Base-by-base conservation (phyloP, 2,329 filamentous ascomycete genomes). In the Stemphylium beticola region DNA sequence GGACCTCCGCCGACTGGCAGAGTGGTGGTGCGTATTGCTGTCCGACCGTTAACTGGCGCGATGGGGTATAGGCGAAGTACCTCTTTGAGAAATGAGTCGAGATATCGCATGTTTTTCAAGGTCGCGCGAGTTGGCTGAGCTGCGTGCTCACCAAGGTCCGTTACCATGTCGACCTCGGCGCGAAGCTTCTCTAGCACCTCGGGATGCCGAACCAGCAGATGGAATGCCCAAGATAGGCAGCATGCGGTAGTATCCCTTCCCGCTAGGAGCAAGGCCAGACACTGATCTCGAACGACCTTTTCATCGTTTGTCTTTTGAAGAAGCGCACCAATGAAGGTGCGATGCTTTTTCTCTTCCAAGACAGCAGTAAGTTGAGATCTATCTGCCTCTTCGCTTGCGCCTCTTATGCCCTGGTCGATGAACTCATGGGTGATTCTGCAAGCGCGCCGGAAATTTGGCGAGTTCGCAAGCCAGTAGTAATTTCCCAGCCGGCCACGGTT, bases 181-280 rank as follows among this genome's bases (percentile, higher is more conserved):
- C 79, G 39, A 64, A 74, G 55, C 57, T 70, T 34, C 5, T 44
- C 24, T 1, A 46, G 58, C 51, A 74, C 57, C 3, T 63, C 61
- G 3, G 76, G 74, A 33, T 76, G 72, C 12, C 75, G 65, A 11
- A 71, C 71, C 41, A 75, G 57, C 6, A 58, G 37, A n/a, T 62
- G 57, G 49, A 96, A 82, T 37, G 85, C 81, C 86, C 90, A 96
- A 0, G 87, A 89, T 0, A 97, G 81, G 0, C 89, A 89, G 1
- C 82, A 84, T 22, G 92, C 92, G 0, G 92, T 96, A n/a, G 92
- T 96, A 73, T 96, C 93, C 32, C 90, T 83, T 8, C 91, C 92
- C 1, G 93, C 93, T 6, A 96, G 83, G 2, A 96, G 83, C 15
- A 96, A 85, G 41, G 88, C 87, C 4, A 95, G 82, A 40, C 96